Evolutionary conservation across 805 yeast genomes (phyloP), one percentile per base, ranked within the genome.

Genomic region (Wickerhamiella qilinensis): DNA sequence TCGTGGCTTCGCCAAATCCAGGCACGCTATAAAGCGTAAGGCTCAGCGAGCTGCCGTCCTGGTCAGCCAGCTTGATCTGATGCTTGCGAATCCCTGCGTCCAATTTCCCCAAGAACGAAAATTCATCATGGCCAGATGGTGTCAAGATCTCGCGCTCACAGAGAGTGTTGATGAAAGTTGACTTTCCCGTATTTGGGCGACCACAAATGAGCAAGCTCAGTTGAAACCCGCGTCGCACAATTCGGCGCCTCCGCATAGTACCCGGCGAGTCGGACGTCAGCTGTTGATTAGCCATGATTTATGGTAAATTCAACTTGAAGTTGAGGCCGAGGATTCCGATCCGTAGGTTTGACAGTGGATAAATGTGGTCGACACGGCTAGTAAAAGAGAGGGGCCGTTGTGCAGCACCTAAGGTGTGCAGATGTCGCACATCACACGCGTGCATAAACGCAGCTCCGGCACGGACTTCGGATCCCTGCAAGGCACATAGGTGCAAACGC

Each of bases 1-100:
- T 72, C 45, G 81, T 63, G 48, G 69, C 72, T 46, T 77, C 85
- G 28, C 88, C 91, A 52, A 78, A 76, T 0, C 91, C 91, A 12
- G 85, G 81, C 3, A 85, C 68, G 46, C 76, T 75, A 24, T 78
- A 70, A 18, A 78, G 67, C 43, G 74, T 73, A 42, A 82, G 59
- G 29, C 58, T 53, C 30, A 73, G 63, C 2, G 69, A 22, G 25
- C 25, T 22, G 25, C 25, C 25, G 11, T n/a, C 12, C 6, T 20
- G 24, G 20, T 16, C 28, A 20, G 16, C 14, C 25, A 12, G 22
- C 30, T 15, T 12, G 15, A 17, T 33, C 17, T n/a, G 50, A 41
- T 17, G 45, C 45, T 7, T 52, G 54, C 24, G 54, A 69, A 56
- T 22, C 11, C 11, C 9, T 22, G 25, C 6, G 25, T 6, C 25